Evolutionary conservation across 441 rosid species (phyloP), one percentile per base, ranked within the genome.

Genomic region (Euphorbia schlechtendalii): DNA sequence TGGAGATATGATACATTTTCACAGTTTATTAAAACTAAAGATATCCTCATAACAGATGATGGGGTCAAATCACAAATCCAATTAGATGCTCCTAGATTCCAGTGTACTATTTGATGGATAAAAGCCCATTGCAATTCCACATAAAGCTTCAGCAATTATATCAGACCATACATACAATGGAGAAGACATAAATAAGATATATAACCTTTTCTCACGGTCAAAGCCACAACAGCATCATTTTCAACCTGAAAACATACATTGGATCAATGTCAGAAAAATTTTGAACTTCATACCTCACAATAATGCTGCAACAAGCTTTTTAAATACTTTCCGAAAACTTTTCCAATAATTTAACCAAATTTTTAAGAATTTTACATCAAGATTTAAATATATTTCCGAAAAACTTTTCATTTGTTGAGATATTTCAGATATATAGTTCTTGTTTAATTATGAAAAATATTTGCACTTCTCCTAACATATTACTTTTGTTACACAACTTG

Each of bases 211-310:
- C 87, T 84, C 71, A 87, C 77, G 25, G 97, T 82, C 79, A 93
- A 71, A 53, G 97, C 96, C 71, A 93, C 87, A n/a, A 87, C 83
- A 51, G 95, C 90, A 72, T 93, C 99, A 73, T 93, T 93, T 80
- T 93, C 97, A 73, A 93, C 96, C 99, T 93, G 83, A 56, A 81
- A 77, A 65, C 67, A 24, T 24, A 64, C 34, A 48, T 22, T 58
- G 28, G 64, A 56, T 55, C 27, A 28, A 54, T 56, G 5, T 61
- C 14, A 75, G n/a, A 21, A 10, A 62, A 10, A n/a, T 17, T 22
- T 24, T 18, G 20, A 64, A 53, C 22, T 27, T 21, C 43, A 17
- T 25, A 63, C 59, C 18, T 27, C 20, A 32, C 24, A 67, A 8
- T 8, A 59, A 64, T 46, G 18, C 60, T 5, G 60, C 8, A 60